Percentiles rank a stretch among this genome's conserved stretches.
phyloP scores from a whole-genome alignment of 192 early-diverging fungal genomes.

The Rhizoclosmatium sp. region DNA sequence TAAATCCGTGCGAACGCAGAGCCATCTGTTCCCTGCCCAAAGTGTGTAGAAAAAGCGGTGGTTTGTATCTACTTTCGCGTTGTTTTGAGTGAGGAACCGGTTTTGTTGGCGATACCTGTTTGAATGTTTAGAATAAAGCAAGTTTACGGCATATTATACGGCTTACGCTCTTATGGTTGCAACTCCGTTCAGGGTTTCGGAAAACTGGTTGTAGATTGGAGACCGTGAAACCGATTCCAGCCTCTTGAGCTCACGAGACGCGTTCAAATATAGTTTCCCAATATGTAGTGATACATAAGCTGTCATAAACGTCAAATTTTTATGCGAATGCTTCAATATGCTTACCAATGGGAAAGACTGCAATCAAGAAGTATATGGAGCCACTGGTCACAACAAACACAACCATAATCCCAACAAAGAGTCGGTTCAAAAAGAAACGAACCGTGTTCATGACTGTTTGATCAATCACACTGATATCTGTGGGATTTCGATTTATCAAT shows the following conservation, averaged over 20 bases:
- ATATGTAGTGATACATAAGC: slow-evolving; percentile 42
- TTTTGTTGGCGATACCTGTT: slow-evolving; percentile 12
- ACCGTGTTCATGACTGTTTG: slow-evolving; percentile 32
- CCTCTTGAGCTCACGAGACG: slow-evolving; percentile 55
- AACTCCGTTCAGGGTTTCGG: slow-evolving; percentile 64
- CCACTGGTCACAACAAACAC: slow-evolving; percentile 47
- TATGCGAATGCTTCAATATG: not conserved
- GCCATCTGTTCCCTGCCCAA: slow-evolving; percentile 33
- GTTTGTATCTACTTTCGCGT: slow-evolving; percentile 22
- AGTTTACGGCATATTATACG: not conserved
- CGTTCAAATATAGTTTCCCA: slow-evolving; percentile 62
- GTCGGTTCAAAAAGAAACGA: slow-evolving; percentile 30
- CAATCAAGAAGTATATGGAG: slow-evolving; percentile 70
- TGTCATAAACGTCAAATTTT: not conserved
- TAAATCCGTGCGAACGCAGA: slow-evolving; percentile 33
- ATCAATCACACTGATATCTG: slow-evolving; percentile 76
- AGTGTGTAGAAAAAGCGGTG: slow-evolving; percentile 38
- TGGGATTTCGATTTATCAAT: slow-evolving; percentile 79
- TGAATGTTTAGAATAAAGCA: not conserved
- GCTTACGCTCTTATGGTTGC: slow-evolving; percentile 25
- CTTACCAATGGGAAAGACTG: slow-evolving; percentile 37
- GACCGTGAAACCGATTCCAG: slow-evolving; percentile 60
- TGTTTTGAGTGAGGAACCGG: slow-evolving; percentile 21
- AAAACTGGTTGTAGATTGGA: slow-evolving; percentile 74
- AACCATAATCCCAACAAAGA: slow-evolving; percentile 27